These are phyloP conservation scores for Aureobasidium namibiae DNA, from an alignment of 2,329 filamentous ascomycete species.

Conservation along the genomic window DNA sequence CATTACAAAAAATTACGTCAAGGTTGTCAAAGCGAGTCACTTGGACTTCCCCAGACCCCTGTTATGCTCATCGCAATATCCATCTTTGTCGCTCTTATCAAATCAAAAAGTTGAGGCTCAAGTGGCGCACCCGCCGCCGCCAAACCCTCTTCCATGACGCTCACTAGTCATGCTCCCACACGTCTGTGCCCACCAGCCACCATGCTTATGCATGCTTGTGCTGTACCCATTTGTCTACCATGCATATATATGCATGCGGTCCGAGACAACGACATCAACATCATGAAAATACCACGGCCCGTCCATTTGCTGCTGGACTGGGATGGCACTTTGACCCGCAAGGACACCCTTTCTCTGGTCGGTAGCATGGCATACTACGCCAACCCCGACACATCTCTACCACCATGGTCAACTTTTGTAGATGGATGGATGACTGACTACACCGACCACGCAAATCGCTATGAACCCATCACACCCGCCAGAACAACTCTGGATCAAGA, in stretches of 20 bases:
- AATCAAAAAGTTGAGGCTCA: constrained; percentile 1
- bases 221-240: no score
- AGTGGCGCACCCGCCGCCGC: not conserved
- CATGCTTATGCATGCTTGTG: no score
- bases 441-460: constrained; percentile 23
- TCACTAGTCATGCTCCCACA: not conserved
- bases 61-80: not conserved
- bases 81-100: not conserved
- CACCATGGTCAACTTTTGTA: constrained; percentile 32
- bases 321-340: constrained; percentile 39
- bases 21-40: not conserved
- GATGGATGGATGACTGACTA: constrained; percentile 36
- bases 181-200: not conserved
- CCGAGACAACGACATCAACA: not conserved
- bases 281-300: not conserved
- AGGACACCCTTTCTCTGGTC: constrained; percentile 37
- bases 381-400: not conserved
- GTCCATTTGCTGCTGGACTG: constrained; percentile 38
- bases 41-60: not conserved
- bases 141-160: constrained; percentile 2
- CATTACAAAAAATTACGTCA: not conserved
- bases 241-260: not conserved
- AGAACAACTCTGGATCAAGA: constrained; percentile 29
- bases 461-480: constrained; percentile 21
- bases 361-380: constrained; percentile 27